Evolutionary conservation across 768 basidiomycete genomes (phyloP).

Genomic region (Royoungia palumana): DNA sequence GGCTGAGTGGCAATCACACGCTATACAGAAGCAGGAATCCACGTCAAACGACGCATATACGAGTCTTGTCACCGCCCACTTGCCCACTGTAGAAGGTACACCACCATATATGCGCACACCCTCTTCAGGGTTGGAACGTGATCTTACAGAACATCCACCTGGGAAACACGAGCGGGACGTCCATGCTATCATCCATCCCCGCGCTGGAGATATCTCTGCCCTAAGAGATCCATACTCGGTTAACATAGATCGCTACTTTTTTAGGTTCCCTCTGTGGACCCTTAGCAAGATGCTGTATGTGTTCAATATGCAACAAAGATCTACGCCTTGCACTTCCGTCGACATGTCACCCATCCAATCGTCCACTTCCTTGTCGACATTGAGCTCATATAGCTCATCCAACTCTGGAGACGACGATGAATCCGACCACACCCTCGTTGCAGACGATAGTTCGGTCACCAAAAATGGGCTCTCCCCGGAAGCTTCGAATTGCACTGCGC

Average conservation of each 20-base stretch:
- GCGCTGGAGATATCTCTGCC: slow-evolving; percentile 58
- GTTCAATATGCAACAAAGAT: slow-evolving; percentile 48
- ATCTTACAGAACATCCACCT: slow-evolving; percentile 11
- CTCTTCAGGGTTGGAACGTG: slow-evolving; percentile 33
- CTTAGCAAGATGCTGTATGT: slow-evolving; percentile 65
- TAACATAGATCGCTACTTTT: slow-evolving; percentile 59
- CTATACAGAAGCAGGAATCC: slow-evolving; percentile 2
- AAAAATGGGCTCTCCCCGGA: neutral
- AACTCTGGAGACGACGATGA: slow-evolving; percentile 33
- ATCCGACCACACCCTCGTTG: slow-evolving; percentile 58
- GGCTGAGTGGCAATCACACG: slow-evolving; percentile 34
- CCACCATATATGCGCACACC: slow-evolving; percentile 21
- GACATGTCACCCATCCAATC: slow-evolving; percentile 1
- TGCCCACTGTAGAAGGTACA: neutral
- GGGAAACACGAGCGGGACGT: slow-evolving; percentile 12
- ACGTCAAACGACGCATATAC: slow-evolving; percentile 25
- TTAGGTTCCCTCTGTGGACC: slow-evolving; percentile 58
- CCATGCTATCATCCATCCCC: slow-evolving; percentile 44
- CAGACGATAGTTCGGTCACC: slow-evolving; percentile 35
- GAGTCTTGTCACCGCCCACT: slow-evolving; percentile 16
- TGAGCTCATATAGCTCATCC: slow-evolving; percentile 18
- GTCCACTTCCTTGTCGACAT: slow-evolving; percentile 19
- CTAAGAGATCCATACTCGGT: slow-evolving; percentile 56
- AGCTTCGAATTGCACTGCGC: slow-evolving; percentile 5
- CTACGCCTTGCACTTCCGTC: slow-evolving; percentile 1